These are phyloP conservation scores for Cymbopogon flexuosus DNA, from an alignment of 202 grass and related monocot species.

Conservation along the genomic window DNA sequence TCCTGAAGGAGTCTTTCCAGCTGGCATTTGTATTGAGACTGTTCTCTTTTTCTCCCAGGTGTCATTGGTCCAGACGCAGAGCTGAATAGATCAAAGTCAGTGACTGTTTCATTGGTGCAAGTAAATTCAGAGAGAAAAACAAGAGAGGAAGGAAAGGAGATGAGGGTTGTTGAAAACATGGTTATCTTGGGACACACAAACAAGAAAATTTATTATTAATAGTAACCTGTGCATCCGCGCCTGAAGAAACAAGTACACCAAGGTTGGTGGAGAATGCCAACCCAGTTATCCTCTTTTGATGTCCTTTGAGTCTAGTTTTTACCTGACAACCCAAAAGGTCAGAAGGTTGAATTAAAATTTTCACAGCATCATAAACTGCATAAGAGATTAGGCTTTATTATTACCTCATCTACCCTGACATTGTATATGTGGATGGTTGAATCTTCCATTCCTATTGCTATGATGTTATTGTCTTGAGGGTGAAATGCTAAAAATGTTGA, in stretches of 20 bases:
- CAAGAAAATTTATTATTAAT: background rate
- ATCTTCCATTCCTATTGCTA: slow-evolving; percentile 99
- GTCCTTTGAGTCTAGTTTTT: slow-evolving; percentile 84
- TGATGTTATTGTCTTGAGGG: slow-evolving; percentile 94
- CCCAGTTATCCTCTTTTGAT: slow-evolving; percentile 89
- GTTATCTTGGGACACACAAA: background rate
- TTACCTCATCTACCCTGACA: slow-evolving; percentile 95
- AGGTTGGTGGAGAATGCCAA: slow-evolving; percentile 74
- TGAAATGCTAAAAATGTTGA: slow-evolving; percentile 95
- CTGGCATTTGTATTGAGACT: slow-evolving; percentile 61
- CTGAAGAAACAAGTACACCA: slow-evolving; percentile 82
- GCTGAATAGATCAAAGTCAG: slow-evolving; percentile 44
- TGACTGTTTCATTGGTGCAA: background rate
- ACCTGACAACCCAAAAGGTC: slow-evolving; percentile 52
- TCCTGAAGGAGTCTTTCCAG: slow-evolving; percentile 67
- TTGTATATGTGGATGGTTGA: slow-evolving; percentile 99
- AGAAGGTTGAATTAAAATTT: slow-evolving; percentile 34
- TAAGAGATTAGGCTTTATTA: background rate
- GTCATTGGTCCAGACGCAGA: slow-evolving; percentile 79
- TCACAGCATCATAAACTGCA: slow-evolving; percentile 8
- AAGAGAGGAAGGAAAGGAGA: background rate
- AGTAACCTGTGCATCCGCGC: slow-evolving; percentile 89
- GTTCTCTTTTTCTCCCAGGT: slow-evolving; percentile 88
- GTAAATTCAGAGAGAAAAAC: background rate
- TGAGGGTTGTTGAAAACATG: background rate